Conservation (phyloP, 768 basidiomycete genomes). For the Lactarius indigo region DNA sequence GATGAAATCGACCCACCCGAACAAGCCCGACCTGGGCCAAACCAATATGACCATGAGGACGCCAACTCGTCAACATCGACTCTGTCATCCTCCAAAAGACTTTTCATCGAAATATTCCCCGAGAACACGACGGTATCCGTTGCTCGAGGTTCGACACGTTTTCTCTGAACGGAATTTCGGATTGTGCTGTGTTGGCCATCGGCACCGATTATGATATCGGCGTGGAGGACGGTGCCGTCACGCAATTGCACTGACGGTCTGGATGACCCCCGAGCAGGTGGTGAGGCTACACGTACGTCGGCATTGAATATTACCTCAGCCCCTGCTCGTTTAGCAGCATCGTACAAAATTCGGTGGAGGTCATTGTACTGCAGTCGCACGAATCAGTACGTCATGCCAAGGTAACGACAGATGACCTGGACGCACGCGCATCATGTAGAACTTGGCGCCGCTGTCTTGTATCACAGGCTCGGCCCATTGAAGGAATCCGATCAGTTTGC, state of each 20-base stretch:
- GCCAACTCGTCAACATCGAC: constrained; percentile 1
- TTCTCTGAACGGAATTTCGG: constrained; percentile 13
- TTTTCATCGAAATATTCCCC: constrained; percentile 8
- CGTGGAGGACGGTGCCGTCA: constrained; percentile 21
- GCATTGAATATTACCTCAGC: constrained; percentile 19
- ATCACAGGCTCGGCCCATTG: constrained; percentile 17
- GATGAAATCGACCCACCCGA: constrained; percentile 11
- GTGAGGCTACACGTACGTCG: constrained; percentile 7
- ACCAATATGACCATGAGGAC: constrained; percentile 16
- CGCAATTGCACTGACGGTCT: constrained; percentile 20
- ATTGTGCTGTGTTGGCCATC: constrained; percentile 24
- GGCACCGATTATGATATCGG: constrained; percentile 27
- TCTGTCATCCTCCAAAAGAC: constrained; percentile 18
- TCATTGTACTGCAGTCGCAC: constrained; percentile 17
- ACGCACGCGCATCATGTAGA: constrained; percentile 20
- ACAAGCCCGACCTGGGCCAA: constrained; percentile 14
- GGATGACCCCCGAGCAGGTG: background rate
- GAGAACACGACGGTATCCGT: constrained; percentile 17
- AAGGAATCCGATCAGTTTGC: constrained; percentile 4
- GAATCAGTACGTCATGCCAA: background rate
- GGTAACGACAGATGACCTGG: background rate
- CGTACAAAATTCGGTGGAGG: constrained; percentile 20
- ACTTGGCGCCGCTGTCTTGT: constrained; percentile 10
- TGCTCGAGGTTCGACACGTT: constrained; percentile 1
- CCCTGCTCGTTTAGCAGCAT: constrained; percentile 15